Evolutionary conservation across 2,329 filamentous ascomycete species (phyloP), one percentile per base, ranked within the genome.

Genomic region (Colletotrichum sp.): DNA sequence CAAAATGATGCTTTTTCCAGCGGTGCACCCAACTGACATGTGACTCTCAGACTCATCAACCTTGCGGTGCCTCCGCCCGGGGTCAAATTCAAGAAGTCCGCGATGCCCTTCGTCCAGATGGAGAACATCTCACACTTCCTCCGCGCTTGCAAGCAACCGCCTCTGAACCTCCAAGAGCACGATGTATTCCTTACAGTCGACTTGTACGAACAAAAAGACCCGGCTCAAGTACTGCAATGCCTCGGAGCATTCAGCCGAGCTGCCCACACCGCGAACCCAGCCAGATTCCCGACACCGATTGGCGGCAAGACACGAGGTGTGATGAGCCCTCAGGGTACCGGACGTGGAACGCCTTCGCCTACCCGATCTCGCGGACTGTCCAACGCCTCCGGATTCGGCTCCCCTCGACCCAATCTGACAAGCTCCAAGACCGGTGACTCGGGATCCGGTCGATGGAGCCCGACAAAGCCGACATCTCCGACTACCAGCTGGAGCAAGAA

Each of bases 41-140:
- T 59, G 26, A 55, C 6, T 30, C 65, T 3, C 79, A 97, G 95
- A 82, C 92, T 99, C 68, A 91, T 95, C 81, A 99, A 98, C 82
- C 89, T 96, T 72, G 94, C 92, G 36, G 85, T 94, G 49, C 94
- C 95, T 30, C 91, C 93, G 18, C 95, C 95, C 1, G 94, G 94
- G 36, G 91, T 98, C 86, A 95, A 94, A 84, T 99, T 94, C 90
- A 99, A 99, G 87, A 90, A 94, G 82, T 98, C 96, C 1, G 87
- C 92, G 55, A 99, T 99, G 96, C 97, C 97, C 0, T 99, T 99
- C 83, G 96, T 99, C 55, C 97, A 99, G 85, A 99, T 99, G 96
- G 97, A 99, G 85, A 99, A 99, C 84, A 98, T 99, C 82, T 98
- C 96, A 6, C 95, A 98, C 83, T 99, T 98, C 86, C 92, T 99